Conservation (phyloP, 305 asterid genomes). For the Solanum hybrid region DNA sequence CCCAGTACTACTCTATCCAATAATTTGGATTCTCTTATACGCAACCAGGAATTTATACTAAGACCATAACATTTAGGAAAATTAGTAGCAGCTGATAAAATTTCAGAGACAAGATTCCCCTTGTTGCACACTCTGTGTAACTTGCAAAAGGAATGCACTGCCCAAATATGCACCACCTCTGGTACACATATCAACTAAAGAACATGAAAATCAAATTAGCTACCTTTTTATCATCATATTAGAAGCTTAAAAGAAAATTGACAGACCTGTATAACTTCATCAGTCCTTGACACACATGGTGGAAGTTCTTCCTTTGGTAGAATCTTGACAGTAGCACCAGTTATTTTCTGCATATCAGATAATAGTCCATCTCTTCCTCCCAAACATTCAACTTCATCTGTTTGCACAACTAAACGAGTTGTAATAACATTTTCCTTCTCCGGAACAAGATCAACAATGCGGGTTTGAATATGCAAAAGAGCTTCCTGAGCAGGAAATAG, state of each 20-base stretch:
- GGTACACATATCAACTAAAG: neutral
- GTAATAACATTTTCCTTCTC: slow-evolving; percentile 69
- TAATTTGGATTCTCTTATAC: neutral
- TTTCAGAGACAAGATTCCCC: neutral
- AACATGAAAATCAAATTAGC: neutral
- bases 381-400: slow-evolving; percentile 62
- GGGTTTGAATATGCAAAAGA: slow-evolving; percentile 82
- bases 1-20: neutral
- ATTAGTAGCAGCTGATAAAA: neutral
- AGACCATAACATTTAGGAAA: neutral
- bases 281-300: slow-evolving; percentile 39
- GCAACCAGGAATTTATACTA: neutral
- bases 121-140: neutral
- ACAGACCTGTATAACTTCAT: slow-evolving; percentile 75
- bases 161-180: neutral
- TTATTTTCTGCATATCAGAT: slow-evolving; percentile 43
- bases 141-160: neutral
- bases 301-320: slow-evolving; percentile 63
- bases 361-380: slow-evolving; percentile 34
- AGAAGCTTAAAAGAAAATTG: slow-evolving; percentile 2
- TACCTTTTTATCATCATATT: neutral
- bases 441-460: slow-evolving; percentile 66
- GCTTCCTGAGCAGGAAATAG: slow-evolving; percentile 99
- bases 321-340: slow-evolving; percentile 60
- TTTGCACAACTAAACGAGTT: slow-evolving; percentile 64